These are phyloP conservation scores for Peltaster fructicola DNA, from an alignment of 2,329 filamentous ascomycete species.

Conservation along the genomic window DNA sequence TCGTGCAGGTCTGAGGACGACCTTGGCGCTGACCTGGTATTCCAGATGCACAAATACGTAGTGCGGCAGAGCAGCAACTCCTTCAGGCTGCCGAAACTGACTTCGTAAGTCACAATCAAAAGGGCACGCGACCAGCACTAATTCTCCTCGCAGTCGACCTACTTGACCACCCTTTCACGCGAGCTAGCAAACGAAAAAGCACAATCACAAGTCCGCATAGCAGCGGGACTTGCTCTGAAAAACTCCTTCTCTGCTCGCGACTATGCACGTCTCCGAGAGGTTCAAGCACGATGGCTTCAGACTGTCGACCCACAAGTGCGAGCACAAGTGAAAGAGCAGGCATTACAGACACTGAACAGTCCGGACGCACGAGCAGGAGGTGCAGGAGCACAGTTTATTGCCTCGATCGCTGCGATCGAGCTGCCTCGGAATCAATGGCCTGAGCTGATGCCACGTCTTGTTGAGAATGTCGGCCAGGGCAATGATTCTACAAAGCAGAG, in stretches of 20 bases:
- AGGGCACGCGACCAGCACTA: constrained; percentile 8
- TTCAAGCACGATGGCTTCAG: constrained; percentile 85
- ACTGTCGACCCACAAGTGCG: constrained; percentile 70
- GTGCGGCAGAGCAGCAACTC: constrained; percentile 86
- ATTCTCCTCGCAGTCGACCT: constrained; percentile 49
- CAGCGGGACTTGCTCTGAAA: constrained; percentile 90
- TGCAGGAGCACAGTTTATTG: constrained; percentile 85
- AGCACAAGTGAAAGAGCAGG: constrained; percentile 70
- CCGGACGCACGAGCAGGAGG: constrained; percentile 67
- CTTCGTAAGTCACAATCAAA: constrained; percentile 49
- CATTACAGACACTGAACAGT: constrained; percentile 73
- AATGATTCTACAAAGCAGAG: constrained; percentile 81
- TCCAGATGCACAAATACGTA: constrained; percentile 73
- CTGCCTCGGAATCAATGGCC: constrained; percentile 84
- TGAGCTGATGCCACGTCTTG: constrained; percentile 73
- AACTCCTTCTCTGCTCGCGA: constrained; percentile 96
- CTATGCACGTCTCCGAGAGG: constrained; percentile 65
- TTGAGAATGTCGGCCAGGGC: constrained; percentile 82
- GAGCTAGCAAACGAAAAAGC: constrained; percentile 84
- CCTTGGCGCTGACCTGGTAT: constrained; percentile 11
- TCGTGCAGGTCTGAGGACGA: background rate
- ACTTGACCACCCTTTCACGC: constrained; percentile 80
- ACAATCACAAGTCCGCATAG: constrained; percentile 69
- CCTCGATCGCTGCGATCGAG: constrained; percentile 87
- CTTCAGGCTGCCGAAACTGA: constrained; percentile 81